Percentiles rank a stretch among this genome's conserved stretches.
Evolutionary conservation across 2,329 filamentous ascomycete genomes (phyloP).

Genomic region (Venturia asperata): DNA sequence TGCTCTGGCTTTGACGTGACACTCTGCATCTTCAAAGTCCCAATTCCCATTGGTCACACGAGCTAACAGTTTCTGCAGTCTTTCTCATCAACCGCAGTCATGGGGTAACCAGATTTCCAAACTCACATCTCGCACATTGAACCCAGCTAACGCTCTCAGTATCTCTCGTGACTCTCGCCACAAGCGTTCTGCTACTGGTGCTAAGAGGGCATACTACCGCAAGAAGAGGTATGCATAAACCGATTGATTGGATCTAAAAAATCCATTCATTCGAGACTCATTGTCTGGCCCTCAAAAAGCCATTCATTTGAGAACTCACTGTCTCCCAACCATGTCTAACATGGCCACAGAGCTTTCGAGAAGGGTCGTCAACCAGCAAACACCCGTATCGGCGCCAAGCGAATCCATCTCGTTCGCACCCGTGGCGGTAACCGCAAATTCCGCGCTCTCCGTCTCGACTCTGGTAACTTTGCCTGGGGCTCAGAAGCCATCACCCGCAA

Average conservation of each 20-base stretch:
- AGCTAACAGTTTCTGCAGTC: slow-evolving; percentile 15
- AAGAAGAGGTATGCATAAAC: slow-evolving; percentile 53
- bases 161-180: slow-evolving; percentile 99
- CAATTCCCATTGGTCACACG: background rate
- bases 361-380: slow-evolving; percentile 98
- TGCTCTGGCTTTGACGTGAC: background rate
- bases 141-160: slow-evolving; percentile 48
- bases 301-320: slow-evolving; percentile 19
- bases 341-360: slow-evolving; percentile 98
- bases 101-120: slow-evolving; percentile 40
- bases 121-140: slow-evolving; percentile 19
- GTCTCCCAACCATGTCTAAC: slow-evolving; percentile 19
- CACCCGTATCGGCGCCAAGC: slow-evolving; percentile 97
- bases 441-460: slow-evolving; percentile 96
- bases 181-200: slow-evolving; percentile 98
- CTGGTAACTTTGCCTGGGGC: slow-evolving; percentile 99
- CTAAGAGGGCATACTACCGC: slow-evolving; percentile 62
- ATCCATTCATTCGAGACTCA: slow-evolving; percentile 60
- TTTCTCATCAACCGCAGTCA: slow-evolving; percentile 43
- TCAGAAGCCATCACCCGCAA: slow-evolving; percentile 98
- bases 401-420: slow-evolving; percentile 93
- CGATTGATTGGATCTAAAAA: slow-evolving; percentile 44
- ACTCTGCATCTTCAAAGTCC: background rate
- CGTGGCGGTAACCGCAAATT: slow-evolving; percentile 99
- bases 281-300: slow-evolving; percentile 29